Evolutionary conservation across 108 stramenopile species (phyloP).

Genomic region (Nannochloropsis oceanica): DNA sequence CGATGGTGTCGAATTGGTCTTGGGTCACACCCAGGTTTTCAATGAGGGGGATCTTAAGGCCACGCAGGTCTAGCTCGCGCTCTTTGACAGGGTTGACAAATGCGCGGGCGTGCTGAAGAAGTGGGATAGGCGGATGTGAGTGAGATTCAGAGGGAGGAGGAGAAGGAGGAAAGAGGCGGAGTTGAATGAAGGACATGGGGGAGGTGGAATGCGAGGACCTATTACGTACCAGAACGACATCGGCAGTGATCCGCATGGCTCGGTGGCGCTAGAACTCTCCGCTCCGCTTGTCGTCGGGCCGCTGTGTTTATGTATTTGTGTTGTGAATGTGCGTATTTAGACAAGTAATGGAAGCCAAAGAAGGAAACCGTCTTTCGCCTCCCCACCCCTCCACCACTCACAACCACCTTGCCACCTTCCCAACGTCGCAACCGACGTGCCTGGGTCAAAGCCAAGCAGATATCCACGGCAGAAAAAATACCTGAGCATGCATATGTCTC

Average conservation of each 20-base stretch:
- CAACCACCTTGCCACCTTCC: too few relatives aligned
- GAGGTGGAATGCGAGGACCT: not conserved
- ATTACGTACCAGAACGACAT: conserved; percentile 22
- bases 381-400: not conserved
- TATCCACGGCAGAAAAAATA: too few relatives aligned
- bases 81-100: conserved; percentile 24
- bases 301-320: not conserved
- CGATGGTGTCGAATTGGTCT: conserved; percentile 41
- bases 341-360: not conserved
- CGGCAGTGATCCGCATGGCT: conserved; percentile 29
- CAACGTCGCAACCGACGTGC: too few relatives aligned
- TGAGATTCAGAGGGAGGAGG: not conserved
- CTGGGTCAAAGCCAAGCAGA: too few relatives aligned
- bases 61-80: conserved; percentile 30
- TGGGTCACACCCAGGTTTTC: conserved; percentile 34
- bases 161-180: not conserved
- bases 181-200: not conserved
- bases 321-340: not conserved
- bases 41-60: conserved; percentile 31
- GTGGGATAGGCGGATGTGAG: not conserved
- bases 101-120: conserved; percentile 10
- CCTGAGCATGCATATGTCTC: too few relatives aligned
- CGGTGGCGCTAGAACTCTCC: not conserved
- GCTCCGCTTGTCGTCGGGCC: not conserved
- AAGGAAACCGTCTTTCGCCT: not conserved